Percentiles rank a stretch among this genome's conserved stretches.
Evolutionary conservation across 164 flowering plant genomes (phyloP).

Genomic region (Liquidambar formosana): DNA sequence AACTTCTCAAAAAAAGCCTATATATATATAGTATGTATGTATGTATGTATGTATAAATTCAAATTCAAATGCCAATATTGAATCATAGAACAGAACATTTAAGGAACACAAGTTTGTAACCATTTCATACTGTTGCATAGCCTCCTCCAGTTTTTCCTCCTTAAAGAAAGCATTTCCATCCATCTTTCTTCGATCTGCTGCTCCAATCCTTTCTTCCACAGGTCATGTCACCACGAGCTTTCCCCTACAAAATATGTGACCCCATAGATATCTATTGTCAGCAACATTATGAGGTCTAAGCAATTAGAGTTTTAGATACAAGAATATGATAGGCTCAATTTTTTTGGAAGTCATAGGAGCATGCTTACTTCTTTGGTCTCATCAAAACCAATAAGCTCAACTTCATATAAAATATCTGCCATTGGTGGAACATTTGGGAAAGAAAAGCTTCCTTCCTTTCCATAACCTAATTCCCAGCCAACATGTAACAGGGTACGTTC

Average conservation of each 20-base stretch:
- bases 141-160: constrained; percentile 93
- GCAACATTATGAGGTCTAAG: background rate
- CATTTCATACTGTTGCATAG: constrained; percentile 99
- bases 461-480: constrained; percentile 94
- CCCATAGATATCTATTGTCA: background rate
- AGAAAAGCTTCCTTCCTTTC: constrained; percentile 94
- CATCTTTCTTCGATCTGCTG: constrained; percentile 90
- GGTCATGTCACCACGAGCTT: constrained; percentile 96
- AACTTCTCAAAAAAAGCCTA: constrained; percentile 11
- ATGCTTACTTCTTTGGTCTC: constrained; percentile 88
- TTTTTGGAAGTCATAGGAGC: background rate
- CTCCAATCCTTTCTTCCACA: constrained; percentile 91
- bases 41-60: no score
- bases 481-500: constrained; percentile 86
- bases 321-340: background rate
- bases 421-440: constrained; percentile 98
- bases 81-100: background rate
- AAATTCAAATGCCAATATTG: background rate
- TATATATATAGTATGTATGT: no score
- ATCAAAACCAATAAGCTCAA: constrained; percentile 96
- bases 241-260: constrained; percentile 53
- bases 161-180: constrained; percentile 86
- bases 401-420: constrained; percentile 90
- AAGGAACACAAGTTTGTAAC: constrained; percentile 38
- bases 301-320: background rate